Base-by-base conservation (phyloP, 2,329 filamentous ascomycete species). In the Aulographum hederae region DNA sequence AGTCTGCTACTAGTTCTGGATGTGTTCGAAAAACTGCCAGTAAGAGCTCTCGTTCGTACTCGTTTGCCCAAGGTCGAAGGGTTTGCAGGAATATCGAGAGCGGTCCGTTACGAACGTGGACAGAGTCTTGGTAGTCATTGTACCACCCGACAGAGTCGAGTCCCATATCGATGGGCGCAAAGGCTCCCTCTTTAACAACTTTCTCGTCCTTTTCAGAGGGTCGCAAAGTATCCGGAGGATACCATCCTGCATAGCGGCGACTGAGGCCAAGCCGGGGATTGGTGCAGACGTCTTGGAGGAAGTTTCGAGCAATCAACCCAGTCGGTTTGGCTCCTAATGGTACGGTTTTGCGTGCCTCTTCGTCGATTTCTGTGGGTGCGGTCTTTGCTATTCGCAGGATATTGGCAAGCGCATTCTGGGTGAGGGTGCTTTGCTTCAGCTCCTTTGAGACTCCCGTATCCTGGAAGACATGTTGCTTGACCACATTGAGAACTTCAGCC, bases 1-100 rank as follows among this genome's bases (percentile, higher is more conserved):
- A 98, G 44, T 84, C 74, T 27, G 82, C 78, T 2, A 92, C 69
- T 3, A 95, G 64, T 52, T 95, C 89, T 1, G 91, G 86, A 0
- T 78, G 80, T 5, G 70, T 69, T 38, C 63, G 65, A 47, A 98
- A 92, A 20, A 92, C 82, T 3, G 74, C 65, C 4, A 86, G 58
- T 2, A 93, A 56, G 6, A 98, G 65, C 42, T 93, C 77, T 42
- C 75, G 78, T 46, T 98, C 85, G 37, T 77, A 69, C 20, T 70
- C 64, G 52, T 73, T 84, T 18, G 79, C 75, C 63, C 91, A 86
- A 5, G 89, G 86, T 5, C 80, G 74, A 33, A 98, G 63, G 27
- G 66, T 76, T 39, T 79, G 73, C 2, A 80, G 64, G 40, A 95
- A 82, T 21, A 81, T 73, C 11, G 81, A 75, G 3, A 98, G 57